These are phyloP conservation scores for Plenodomus biglobosus DNA, from an alignment of 2,329 filamentous ascomycete species.

Conservation along the genomic window DNA sequence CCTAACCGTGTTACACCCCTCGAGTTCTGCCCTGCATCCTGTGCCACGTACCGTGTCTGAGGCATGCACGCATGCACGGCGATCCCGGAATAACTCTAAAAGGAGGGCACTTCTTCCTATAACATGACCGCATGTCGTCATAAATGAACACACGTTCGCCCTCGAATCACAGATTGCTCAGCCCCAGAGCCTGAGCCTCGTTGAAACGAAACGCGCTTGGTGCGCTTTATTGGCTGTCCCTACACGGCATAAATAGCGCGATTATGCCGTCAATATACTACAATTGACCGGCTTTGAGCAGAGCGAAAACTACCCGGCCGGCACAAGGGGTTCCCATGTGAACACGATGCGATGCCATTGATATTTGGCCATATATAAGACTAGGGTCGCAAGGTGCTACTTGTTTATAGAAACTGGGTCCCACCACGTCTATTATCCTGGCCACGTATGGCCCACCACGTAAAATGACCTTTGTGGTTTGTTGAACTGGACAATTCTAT, in stretches of 20 bases:
- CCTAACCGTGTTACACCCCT: background rate
- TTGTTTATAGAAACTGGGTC: too few relatives aligned
- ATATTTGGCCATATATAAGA: too few relatives aligned
- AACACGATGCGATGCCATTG: too few relatives aligned
- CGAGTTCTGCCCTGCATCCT: conserved; percentile 8
- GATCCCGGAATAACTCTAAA: conserved; percentile 1
- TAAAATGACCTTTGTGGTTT: too few relatives aligned
- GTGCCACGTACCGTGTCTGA: conserved; percentile 35
- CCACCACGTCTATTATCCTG: background rate
- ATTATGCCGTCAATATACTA: background rate
- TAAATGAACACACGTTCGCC: conserved; percentile 3
- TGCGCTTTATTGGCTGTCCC: conserved; percentile 6
- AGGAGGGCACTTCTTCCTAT: background rate
- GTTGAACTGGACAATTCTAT: too few relatives aligned
- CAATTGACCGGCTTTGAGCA: too few relatives aligned
- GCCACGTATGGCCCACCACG: background rate
- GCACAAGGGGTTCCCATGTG: too few relatives aligned
- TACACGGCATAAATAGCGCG: background rate
- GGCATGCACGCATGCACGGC: conserved; percentile 21
- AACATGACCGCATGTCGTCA: conserved; percentile 10
- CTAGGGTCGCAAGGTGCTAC: too few relatives aligned
- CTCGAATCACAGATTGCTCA: conserved; percentile 18
- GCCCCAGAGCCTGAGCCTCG: conserved; percentile 9
- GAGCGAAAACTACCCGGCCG: too few relatives aligned
- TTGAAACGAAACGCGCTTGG: conserved; percentile 18